Percentiles rank a stretch among this genome's conserved stretches.
phyloP scores from a whole-genome alignment of 192 early-diverging fungal genomes.

The Gaertneriomyces sp. region DNA sequence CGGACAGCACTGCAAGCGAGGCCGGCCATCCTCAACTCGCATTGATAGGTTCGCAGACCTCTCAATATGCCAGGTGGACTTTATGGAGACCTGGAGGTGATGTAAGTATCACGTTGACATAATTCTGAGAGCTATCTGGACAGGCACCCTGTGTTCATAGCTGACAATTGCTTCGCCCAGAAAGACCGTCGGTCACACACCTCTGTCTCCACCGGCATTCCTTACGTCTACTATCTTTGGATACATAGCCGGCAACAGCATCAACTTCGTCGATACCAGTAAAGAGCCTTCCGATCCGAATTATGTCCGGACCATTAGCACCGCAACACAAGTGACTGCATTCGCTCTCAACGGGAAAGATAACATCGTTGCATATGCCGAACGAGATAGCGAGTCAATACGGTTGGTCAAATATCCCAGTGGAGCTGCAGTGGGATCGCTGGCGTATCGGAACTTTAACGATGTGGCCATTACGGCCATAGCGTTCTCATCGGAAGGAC shows the following conservation, averaged over 20 bases:
- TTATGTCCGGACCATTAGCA: slow-evolving; percentile 14
- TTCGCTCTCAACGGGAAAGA: slow-evolving; percentile 40
- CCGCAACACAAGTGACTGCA: slow-evolving; percentile 42
- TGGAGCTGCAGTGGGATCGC: slow-evolving; percentile 14
- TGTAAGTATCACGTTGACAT: slow-evolving; percentile 13
- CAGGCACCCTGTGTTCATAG: neutral
- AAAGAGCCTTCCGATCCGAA: slow-evolving; percentile 7
- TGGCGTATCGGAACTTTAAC: slow-evolving; percentile 8
- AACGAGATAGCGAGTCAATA: slow-evolving; percentile 34
- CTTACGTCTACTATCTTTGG: slow-evolving; percentile 28
- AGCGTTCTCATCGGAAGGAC: slow-evolving; percentile 46
- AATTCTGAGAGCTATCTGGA: neutral
- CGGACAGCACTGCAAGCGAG: too few relatives aligned
- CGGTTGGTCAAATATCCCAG: slow-evolving; percentile 48
- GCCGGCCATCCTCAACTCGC: too few relatives aligned
- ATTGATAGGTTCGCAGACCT: neutral
- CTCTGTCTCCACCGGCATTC: slow-evolving; percentile 26
- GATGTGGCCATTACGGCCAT: slow-evolving; percentile 37
- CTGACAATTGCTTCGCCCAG: slow-evolving; percentile 10
- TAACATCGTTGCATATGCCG: slow-evolving; percentile 43
- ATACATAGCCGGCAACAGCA: slow-evolving; percentile 47
- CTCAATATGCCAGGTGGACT: slow-evolving; percentile 36
- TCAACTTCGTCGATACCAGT: slow-evolving; percentile 41
- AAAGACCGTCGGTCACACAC: slow-evolving; percentile 45
- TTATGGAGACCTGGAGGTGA: slow-evolving; percentile 46